Conservation (phyloP, 768 basidiomycete genomes). For the Mycena latifolia region DNA sequence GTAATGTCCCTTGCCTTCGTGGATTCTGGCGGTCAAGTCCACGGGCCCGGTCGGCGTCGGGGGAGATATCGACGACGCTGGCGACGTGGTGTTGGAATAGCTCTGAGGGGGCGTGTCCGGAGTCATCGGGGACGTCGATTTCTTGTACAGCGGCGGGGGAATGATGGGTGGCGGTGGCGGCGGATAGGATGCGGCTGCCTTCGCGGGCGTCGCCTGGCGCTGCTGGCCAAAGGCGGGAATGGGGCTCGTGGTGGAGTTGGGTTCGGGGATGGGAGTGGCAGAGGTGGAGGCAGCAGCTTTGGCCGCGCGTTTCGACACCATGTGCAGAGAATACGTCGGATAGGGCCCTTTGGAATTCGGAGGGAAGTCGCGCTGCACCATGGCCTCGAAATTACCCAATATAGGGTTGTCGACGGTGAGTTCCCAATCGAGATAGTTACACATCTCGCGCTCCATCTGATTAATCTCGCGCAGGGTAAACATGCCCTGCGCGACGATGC, state of each 20-base stretch:
- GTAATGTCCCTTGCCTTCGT: constrained; percentile 43
- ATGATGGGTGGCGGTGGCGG: constrained; percentile 47
- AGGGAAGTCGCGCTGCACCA: constrained; percentile 71
- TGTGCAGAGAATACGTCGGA: constrained; percentile 71
- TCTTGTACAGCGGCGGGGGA: constrained; percentile 43
- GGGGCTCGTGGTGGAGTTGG: constrained; percentile 58
- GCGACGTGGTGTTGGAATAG: constrained; percentile 66
- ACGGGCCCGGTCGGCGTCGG: constrained; percentile 68
- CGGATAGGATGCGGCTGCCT: constrained; percentile 36
- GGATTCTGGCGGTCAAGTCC: constrained; percentile 63
- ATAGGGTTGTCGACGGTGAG: constrained; percentile 78
- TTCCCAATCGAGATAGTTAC: constrained; percentile 93
- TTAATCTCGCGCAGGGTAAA: constrained; percentile 91
- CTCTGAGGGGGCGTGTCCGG: constrained; percentile 70
- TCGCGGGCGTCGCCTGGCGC: constrained; percentile 48
- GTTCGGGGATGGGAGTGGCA: constrained; percentile 56
- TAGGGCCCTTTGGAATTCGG: constrained; percentile 61
- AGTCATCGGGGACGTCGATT: constrained; percentile 45
- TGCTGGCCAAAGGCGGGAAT: constrained; percentile 61
- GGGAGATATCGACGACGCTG: constrained; percentile 72
- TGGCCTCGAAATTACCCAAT: constrained; percentile 69
- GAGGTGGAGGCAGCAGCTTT: constrained; percentile 55
- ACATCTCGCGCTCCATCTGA: constrained; percentile 98
- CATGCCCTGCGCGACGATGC: constrained; percentile 90
- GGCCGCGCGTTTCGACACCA: constrained; percentile 72